phyloP scores from a whole-genome alignment of 1,284 basidiomycete species.

The Pascua sp. region DNA sequence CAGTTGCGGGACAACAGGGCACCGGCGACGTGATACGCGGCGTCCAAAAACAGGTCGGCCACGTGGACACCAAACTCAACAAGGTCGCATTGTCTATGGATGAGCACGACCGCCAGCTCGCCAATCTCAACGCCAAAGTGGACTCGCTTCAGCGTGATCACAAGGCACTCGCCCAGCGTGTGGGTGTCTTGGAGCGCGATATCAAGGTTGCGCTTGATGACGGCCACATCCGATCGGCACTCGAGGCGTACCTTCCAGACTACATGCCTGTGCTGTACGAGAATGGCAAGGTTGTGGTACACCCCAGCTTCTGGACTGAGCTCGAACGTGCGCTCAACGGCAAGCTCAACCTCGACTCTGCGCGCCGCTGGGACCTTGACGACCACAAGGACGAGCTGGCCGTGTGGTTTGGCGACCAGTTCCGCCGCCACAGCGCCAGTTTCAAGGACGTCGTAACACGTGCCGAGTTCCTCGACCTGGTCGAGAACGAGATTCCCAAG shows the following conservation, averaged over 20 bases:
- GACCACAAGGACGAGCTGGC: slow-evolving; percentile 4
- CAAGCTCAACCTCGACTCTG: slow-evolving; percentile 30
- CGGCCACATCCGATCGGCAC: slow-evolving; percentile 38
- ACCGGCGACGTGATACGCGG: too few species aligned
- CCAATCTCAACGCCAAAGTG: neutral
- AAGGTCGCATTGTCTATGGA: neutral
- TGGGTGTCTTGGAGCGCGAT: slow-evolving; percentile 57
- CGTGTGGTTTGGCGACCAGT: neutral
- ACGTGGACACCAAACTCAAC: neutral
- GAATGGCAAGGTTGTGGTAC: slow-evolving; percentile 47
- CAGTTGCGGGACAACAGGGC: too few species aligned
- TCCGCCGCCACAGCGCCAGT: too few species aligned
- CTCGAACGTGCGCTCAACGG: slow-evolving; percentile 46
- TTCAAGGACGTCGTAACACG: too few species aligned
- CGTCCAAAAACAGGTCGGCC: too few species aligned
- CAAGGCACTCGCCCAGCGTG: slow-evolving; percentile 55
- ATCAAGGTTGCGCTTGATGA: slow-evolving; percentile 43
- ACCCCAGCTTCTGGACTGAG: slow-evolving; percentile 52
- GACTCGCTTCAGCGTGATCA: slow-evolving; percentile 3
- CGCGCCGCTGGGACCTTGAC: slow-evolving; percentile 18
- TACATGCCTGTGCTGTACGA: slow-evolving; percentile 48
- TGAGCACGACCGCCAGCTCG: neutral
- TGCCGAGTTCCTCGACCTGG: slow-evolving; percentile 6
- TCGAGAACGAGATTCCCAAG: slow-evolving; percentile 20
- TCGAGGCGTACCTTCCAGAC: slow-evolving; percentile 49